Base-by-base conservation (phyloP, 768 basidiomycete genomes). In the Agrocybe praecox region DNA sequence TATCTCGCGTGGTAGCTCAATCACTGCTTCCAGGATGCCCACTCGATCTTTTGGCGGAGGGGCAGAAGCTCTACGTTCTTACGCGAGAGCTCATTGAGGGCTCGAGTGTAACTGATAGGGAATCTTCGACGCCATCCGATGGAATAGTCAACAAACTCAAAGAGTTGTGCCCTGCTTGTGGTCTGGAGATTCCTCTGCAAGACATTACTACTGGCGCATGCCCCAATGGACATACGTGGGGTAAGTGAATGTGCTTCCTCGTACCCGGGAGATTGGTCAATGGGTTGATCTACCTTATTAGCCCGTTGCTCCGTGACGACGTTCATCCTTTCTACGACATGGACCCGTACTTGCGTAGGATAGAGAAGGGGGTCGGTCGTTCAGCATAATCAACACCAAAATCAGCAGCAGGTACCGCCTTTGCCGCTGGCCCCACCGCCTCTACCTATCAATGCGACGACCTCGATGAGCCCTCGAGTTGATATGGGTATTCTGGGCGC, bases 231-330 rank as follows among this genome's bases (percentile, higher is more conserved):
- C 92, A 94, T 73, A 70, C 70, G 43, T 94, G 92, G 92, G 75
- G 91, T 92, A 67, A 55, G 84, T 77, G 22, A 55, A 29, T 52
- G 21, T 51, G 50, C 18, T 56, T 50, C 18, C 57, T 32, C 21
- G 8, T 29, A 40, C 11, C 32, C 10, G 24, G 14, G 36, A 3
- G 48, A 50, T 53, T 14, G 24, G 26, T 49, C 34, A 43, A 53
- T 60, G 17, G n/a, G n/a, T n/a, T 68, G 59, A 62, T n/a, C 44
- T 47, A 45, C 59, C 55, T 58, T 40, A 44, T 32, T 63, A 93
- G 92, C 79, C 49, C 86, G 92, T 26, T 94, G 92, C 67, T 89
- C 90, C 11, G 78, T 92, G 48, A 94, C 92, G 36, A 88, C 88
- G 21, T 88, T 90, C 69, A 83, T 94, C 54, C 78, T 94, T 26